Percentiles rank a stretch among this genome's conserved stretches.
phyloP scores from a whole-genome alignment of 148 eudicot genomes.

The Camellia granthamiana region DNA sequence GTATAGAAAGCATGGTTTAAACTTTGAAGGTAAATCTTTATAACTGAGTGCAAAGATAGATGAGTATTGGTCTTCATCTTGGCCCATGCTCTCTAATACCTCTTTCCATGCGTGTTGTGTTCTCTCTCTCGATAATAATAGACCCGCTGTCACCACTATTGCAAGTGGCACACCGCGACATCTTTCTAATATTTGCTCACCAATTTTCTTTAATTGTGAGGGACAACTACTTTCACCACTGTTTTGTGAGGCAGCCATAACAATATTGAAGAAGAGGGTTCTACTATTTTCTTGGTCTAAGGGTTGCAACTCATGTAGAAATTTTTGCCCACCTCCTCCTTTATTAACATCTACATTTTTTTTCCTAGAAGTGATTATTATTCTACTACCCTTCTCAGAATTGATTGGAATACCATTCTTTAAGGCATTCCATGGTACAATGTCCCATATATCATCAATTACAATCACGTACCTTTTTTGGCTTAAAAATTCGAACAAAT shows the following conservation, averaged over 20 bases:
- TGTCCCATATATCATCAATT: conserved; percentile 15
- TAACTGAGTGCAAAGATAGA: conserved; percentile 1
- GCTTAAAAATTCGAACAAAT: background rate
- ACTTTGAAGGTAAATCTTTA: background rate
- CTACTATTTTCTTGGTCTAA: conserved; percentile 1
- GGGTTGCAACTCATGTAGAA: background rate
- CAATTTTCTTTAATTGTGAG: background rate
- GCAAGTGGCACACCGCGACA: conserved; percentile 18
- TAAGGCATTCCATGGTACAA: background rate
- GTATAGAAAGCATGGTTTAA: conserved; percentile 13
- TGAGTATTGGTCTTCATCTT: background rate
- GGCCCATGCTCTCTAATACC: background rate
- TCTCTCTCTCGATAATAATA: conserved; percentile 1
- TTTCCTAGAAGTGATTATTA: conserved; percentile 3
- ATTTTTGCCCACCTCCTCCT: background rate
- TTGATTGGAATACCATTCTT: background rate
- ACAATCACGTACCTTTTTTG: conserved; percentile 15
- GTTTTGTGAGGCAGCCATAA: background rate
- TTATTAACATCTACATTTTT: background rate
- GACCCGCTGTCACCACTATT: conserved; percentile 7
- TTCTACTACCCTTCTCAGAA: conserved; percentile 11
- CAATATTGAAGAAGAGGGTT: background rate
- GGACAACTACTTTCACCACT: background rate
- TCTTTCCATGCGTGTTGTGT: background rate
- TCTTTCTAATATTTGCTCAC: background rate